Conservation (phyloP, 2,329 filamentous ascomycete species). For the Colletotrichum graminicola region DNA sequence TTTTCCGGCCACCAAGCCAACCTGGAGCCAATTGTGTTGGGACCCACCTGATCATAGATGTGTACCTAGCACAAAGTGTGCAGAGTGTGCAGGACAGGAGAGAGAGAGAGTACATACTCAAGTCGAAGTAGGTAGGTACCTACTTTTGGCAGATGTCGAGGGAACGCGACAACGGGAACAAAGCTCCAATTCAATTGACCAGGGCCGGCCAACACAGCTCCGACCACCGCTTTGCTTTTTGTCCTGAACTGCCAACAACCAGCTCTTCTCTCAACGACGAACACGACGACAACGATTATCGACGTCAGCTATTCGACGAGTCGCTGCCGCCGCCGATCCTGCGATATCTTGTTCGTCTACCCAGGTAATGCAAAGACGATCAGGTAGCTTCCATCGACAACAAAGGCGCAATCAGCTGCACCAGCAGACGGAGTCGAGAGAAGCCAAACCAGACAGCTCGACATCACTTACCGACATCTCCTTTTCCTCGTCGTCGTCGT, state of each 20-base stretch:
- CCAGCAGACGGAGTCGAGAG: conserved; percentile 15
- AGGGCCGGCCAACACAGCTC: conserved; percentile 24
- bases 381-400: neutral
- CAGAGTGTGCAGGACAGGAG: neutral
- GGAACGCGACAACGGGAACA: conserved; percentile 18
- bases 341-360: neutral
- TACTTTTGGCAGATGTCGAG: conserved; percentile 4
- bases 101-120: neutral
- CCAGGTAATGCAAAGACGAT: conserved; percentile 21
- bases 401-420: conserved; percentile 23
- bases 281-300: conserved; percentile 26
- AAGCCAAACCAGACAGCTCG: conserved; percentile 8
- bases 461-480: conserved; percentile 2
- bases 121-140: neutral
- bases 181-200: conserved; percentile 27
- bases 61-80: neutral
- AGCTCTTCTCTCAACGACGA: conserved; percentile 8
- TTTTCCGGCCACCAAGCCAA: neutral
- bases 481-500: neutral
- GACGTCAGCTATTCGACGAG: conserved; percentile 21
- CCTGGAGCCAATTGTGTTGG: conserved; percentile 10
- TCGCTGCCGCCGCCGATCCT: conserved; percentile 12
- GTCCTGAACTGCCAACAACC: conserved; percentile 20
- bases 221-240: conserved; percentile 25
- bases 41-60: neutral